Base-by-base conservation (phyloP, 1,284 basidiomycete species). In the Cryptococcus jaspeensis region DNA sequence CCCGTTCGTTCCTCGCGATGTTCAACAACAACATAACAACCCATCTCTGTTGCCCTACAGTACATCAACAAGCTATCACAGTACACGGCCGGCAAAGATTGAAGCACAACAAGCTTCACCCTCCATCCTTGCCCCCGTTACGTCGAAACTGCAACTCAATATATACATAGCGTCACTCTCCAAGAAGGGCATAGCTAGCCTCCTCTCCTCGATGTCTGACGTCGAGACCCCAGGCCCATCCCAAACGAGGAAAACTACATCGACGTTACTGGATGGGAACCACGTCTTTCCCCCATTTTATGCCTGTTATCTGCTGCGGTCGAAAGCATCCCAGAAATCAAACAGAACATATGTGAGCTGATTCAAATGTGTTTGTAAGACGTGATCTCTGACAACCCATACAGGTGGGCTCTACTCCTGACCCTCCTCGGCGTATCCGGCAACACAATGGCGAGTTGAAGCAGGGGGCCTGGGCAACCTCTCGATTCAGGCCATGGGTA, bases 381-480 rank as follows among this genome's bases (percentile, higher is more conserved):
- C 22, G 16, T 42, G n/a, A 9, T n/a, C 40, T 2, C 40, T 35
- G 35, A 22, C n/a, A 9, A 61, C 28, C 7, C 13, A 85, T 84
- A 8, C 87, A 92, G 77, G 87, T 93, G 53, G 90, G 90, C 36
- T 91, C 88, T 50, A 91, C 90, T 0, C 89, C 89, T 0, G 83
- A 87, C 62, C 91, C 91, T 23, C 87, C 86, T 4, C 81, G 88
- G 42, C 81, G 91, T 18, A 84, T 89, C 47, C 80, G 87, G 78
- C 91, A 94, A 70, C 92, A 95, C 72, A 93, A 93, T 78, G 91
- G 91, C 20, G 85, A 88, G 66, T 74, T 92, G 39, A 80, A 82
- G 0, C 83, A 85, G 66, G 90, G 91, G 1, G 91, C 90, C 1
- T 82, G 80, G 76, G 88, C 86, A 72, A 95, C 92, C 0, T 80